These are phyloP conservation scores for Termitomyces sp. DNA, from an alignment of 768 basidiomycete genomes.

Conservation along the genomic window DNA sequence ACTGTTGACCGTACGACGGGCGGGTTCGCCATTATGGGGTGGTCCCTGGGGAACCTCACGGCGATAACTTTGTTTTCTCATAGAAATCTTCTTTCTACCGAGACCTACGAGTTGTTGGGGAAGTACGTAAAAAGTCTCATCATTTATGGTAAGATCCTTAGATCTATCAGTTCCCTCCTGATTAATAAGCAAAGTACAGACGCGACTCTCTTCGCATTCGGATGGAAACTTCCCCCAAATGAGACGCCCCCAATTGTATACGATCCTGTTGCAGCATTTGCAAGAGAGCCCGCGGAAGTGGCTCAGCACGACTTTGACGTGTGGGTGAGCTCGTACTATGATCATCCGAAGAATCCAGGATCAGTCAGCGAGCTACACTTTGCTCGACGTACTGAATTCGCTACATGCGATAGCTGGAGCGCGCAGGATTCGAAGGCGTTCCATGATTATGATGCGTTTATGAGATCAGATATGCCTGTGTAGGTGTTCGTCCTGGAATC, in stretches of 20 bases:
- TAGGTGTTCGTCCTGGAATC: constrained; percentile 4
- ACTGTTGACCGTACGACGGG: constrained; percentile 21
- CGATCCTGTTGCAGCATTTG: not conserved
- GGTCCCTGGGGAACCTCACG: constrained; percentile 29
- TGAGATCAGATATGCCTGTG: constrained; percentile 16
- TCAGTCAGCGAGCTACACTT: constrained; percentile 16
- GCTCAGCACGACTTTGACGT: constrained; percentile 15
- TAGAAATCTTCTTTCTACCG: constrained; percentile 15
- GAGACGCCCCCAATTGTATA: constrained; percentile 11
- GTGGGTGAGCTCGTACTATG: constrained; percentile 26
- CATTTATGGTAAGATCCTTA: constrained; percentile 23
- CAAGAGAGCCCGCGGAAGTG: constrained; percentile 11
- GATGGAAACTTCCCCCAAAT: constrained; percentile 17
- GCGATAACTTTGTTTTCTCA: constrained; percentile 22
- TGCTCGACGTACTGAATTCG: constrained; percentile 12
- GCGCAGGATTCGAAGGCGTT: constrained; percentile 14
- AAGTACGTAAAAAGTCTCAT: constrained; percentile 25
- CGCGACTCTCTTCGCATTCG: constrained; percentile 25
- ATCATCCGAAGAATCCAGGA: constrained; percentile 15
- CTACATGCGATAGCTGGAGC: constrained; percentile 16
- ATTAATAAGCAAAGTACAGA: constrained; percentile 17
- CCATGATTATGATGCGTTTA: constrained; percentile 11
- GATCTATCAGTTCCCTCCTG: not conserved
- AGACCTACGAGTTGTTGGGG: constrained; percentile 18
- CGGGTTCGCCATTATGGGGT: constrained; percentile 30